These are phyloP conservation scores for Arthrobotrys entomopaga DNA, from an alignment of 2,329 filamentous ascomycete species.

Conservation along the genomic window DNA sequence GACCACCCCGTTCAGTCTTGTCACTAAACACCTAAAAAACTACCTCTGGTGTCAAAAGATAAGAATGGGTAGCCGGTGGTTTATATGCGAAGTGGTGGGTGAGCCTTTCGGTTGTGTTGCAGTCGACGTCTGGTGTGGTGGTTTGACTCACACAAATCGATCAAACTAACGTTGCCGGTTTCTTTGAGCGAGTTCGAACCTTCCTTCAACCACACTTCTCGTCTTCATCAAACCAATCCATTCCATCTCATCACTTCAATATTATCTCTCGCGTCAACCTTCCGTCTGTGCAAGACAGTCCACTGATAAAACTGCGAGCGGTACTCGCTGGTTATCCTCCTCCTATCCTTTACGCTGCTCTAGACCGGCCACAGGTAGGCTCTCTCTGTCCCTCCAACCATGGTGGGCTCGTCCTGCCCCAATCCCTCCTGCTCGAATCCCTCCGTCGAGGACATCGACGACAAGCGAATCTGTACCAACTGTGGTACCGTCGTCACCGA, in stretches of 20 bases:
- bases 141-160: slow-evolving; percentile 6
- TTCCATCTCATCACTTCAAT: slow-evolving; percentile 8
- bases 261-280: background rate
- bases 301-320: no score
- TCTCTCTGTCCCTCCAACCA: slow-evolving; percentile 24
- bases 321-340: background rate
- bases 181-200: slow-evolving; percentile 46
- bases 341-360: background rate
- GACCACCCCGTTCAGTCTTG: no score
- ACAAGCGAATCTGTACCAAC: slow-evolving; percentile 73
- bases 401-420: slow-evolving; percentile 50
- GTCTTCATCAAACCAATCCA: slow-evolving; percentile 6
- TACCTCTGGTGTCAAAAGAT: no score
- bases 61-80: background rate
- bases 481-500: slow-evolving; percentile 88
- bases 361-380: background rate
- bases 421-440: slow-evolving; percentile 54
- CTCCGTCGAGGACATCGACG: slow-evolving; percentile 55
- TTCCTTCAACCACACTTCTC: slow-evolving; percentile 46
- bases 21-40: no score
- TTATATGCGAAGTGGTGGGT: slow-evolving; percentile 5
- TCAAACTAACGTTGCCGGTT: slow-evolving; percentile 24
- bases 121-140: slow-evolving; percentile 38
- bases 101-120: slow-evolving; percentile 21
- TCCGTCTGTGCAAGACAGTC: background rate